Evolutionary conservation across 495 filamentous ascomycete species (phyloP).

Genomic region (Neurospora sp.): DNA sequence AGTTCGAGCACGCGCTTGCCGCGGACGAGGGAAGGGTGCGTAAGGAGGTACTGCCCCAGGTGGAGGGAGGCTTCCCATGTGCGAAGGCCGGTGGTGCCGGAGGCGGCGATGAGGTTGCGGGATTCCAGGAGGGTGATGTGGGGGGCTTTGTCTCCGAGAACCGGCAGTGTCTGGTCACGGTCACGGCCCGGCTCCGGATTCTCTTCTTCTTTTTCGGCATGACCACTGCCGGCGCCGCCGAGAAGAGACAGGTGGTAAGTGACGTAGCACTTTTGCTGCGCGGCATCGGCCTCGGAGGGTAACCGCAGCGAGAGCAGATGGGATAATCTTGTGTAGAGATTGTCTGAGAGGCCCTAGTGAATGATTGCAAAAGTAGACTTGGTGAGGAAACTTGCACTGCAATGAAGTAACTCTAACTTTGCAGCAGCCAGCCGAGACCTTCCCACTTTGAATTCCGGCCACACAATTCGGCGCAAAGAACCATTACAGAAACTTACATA

Average conservation of each 20-base stretch:
- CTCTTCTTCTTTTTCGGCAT: not conserved
- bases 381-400: conserved; percentile 5
- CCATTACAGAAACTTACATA: conserved; percentile 51
- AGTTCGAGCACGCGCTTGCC: conserved; percentile 69
- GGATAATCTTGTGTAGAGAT: conserved; percentile 54
- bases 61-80: conserved; percentile 95
- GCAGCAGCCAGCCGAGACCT: not conserved
- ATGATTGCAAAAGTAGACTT: conserved; percentile 1
- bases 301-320: conserved; percentile 47
- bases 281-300: conserved; percentile 48
- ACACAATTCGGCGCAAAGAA: not conserved
- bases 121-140: conserved; percentile 59
- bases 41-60: conserved; percentile 60
- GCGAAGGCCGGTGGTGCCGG: conserved; percentile 74
- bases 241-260: conserved; percentile 51
- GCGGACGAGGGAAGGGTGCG: conserved; percentile 29
- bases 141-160: not conserved
- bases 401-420: not conserved
- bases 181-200: not conserved
- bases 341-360: conserved; percentile 62
- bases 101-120: conserved; percentile 58
- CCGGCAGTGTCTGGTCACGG: not conserved
- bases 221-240: not conserved
- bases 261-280: conserved; percentile 68
- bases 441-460: not conserved